phyloP scores from a whole-genome alignment of 2,329 filamentous ascomycete species.

The Penicillium polonicum region DNA sequence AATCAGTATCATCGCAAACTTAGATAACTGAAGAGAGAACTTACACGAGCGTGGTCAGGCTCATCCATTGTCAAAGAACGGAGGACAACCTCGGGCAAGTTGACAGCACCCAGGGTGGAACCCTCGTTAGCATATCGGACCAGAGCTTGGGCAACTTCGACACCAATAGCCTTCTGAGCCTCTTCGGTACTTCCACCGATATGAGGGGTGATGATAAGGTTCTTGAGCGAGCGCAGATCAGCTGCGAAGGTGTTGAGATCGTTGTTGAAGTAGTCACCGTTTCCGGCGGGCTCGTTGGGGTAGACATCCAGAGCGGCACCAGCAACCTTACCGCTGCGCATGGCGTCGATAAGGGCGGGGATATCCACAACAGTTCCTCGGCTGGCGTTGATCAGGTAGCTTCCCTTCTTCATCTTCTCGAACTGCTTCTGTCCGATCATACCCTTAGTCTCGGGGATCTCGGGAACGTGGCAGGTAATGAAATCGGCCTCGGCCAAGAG shows the following conservation, averaged over 20 bases:
- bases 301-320: constrained; percentile 97
- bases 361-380: constrained; percentile 94
- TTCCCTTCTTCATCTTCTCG: constrained; percentile 84
- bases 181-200: constrained; percentile 98
- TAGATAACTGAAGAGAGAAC: constrained; percentile 19
- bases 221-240: constrained; percentile 80
- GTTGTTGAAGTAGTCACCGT: constrained; percentile 91
- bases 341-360: constrained; percentile 81
- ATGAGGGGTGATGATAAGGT: constrained; percentile 92
- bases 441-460: constrained; percentile 86
- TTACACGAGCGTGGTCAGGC: constrained; percentile 77
- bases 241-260: constrained; percentile 79
- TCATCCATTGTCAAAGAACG: constrained; percentile 89
- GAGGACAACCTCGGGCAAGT: constrained; percentile 91
- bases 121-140: constrained; percentile 96
- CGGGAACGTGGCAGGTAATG: constrained; percentile 90
- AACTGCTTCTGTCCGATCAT: constrained; percentile 82
- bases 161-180: constrained; percentile 90
- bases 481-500: constrained; percentile 84
- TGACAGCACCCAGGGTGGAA: constrained; percentile 85
- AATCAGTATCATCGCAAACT: neutral
- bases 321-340: constrained; percentile 80
- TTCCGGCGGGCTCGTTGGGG: constrained; percentile 87
- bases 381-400: constrained; percentile 94
- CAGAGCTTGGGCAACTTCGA: constrained; percentile 85